Percentiles rank a stretch among this genome's conserved stretches.
Evolutionary conservation across 208 protist species (phyloP).

Genomic region (Crithidia fasciculata): DNA sequence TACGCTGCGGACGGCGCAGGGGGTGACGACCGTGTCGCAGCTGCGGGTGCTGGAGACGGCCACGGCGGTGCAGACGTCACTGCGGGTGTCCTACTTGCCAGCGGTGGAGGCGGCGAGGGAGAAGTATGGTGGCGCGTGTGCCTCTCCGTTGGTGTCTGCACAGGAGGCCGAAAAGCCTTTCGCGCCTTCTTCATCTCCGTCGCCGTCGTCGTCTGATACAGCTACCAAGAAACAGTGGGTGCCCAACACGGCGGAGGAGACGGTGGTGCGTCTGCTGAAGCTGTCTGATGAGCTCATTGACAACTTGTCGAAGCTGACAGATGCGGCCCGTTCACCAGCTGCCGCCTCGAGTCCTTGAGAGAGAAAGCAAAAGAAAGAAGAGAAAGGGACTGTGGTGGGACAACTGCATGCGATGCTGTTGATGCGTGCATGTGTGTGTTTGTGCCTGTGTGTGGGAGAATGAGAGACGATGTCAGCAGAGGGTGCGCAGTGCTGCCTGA

Average conservation of each 20-base stretch:
- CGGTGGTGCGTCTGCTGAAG: conserved; percentile 45
- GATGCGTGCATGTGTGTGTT: background rate
- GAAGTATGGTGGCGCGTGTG: conserved; percentile 18
- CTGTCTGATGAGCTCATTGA: conserved; percentile 52
- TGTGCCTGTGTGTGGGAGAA: background rate
- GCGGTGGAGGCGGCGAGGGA: conserved; percentile 28
- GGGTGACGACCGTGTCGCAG: conserved; percentile 46
- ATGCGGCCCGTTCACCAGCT: background rate
- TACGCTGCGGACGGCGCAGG: conserved; percentile 54
- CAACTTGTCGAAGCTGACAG: conserved; percentile 35
- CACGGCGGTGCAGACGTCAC: conserved; percentile 37
- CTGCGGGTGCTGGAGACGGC: conserved; percentile 48
- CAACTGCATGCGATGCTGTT: background rate
- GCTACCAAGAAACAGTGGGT: conserved; percentile 30
- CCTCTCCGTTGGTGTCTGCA: background rate
- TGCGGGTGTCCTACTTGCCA: conserved; percentile 38
- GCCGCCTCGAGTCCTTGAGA: background rate
- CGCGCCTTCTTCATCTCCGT: background rate
- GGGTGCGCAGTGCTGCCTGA: too few relatives aligned
- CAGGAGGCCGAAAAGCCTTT: background rate
- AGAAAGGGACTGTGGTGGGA: too few relatives aligned
- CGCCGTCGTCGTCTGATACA: background rate
- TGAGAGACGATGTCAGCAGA: too few relatives aligned
- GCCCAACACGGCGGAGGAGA: conserved; percentile 60
- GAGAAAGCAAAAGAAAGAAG: background rate